phyloP scores from a whole-genome alignment of 257 asterid species.

The Parsonsia alboflavescens region DNA sequence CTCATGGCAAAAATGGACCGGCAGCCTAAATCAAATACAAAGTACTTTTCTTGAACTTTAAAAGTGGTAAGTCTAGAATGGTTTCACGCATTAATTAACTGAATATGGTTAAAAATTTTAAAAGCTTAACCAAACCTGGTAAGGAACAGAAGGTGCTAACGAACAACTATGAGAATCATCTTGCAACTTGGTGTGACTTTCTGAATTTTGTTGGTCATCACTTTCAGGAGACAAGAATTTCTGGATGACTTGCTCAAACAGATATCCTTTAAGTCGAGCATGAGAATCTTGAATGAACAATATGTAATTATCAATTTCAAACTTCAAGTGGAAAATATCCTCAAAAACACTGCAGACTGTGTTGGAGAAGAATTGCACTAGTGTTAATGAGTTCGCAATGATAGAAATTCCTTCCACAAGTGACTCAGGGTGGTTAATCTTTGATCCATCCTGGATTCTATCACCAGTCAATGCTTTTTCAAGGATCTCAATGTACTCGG shows the following conservation, averaged over 20 bases:
- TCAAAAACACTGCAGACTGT: constrained; percentile 34
- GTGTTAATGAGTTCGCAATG: constrained; percentile 49
- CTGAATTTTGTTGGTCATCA: constrained; percentile 30
- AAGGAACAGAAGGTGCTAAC: constrained; percentile 52
- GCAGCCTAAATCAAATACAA: neutral
- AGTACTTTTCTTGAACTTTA: neutral
- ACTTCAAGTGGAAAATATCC: constrained; percentile 35
- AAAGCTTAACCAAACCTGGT: constrained; percentile 46
- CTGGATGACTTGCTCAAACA: constrained; percentile 42
- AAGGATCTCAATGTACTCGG: constrained; percentile 39
- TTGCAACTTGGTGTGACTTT: constrained; percentile 23
- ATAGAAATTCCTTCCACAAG: constrained; percentile 46
- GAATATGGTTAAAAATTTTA: neutral
- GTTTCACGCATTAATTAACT: neutral
- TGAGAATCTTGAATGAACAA: constrained; percentile 31
- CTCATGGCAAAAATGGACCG: neutral
- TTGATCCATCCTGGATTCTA: constrained; percentile 25
- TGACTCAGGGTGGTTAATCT: constrained; percentile 33
- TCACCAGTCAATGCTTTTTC: constrained; percentile 43
- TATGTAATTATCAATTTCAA: constrained; percentile 40
- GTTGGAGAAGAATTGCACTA: constrained; percentile 37
- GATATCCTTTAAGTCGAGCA: constrained; percentile 35
- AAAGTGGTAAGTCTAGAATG: neutral
- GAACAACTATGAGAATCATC: constrained; percentile 28
- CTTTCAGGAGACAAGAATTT: constrained; percentile 38